Evolutionary conservation across 164 flowering plant species (phyloP).

Genomic region (Umbilicus rupestris): DNA sequence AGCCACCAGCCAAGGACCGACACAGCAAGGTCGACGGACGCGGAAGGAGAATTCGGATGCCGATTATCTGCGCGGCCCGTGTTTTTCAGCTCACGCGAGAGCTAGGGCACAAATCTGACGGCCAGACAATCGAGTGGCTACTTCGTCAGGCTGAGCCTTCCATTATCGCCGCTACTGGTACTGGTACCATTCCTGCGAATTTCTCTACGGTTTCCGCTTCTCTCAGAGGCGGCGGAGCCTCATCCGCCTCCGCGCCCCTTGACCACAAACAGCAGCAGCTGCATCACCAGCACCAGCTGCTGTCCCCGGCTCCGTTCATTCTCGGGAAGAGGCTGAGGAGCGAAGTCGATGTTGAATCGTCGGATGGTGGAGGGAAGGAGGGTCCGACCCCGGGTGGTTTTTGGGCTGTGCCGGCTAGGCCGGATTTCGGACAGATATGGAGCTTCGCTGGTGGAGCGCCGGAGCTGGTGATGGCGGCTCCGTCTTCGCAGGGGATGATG

Average conservation of each 20-base stretch:
- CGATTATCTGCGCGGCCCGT: constrained; percentile 80
- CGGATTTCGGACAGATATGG: constrained; percentile 79
- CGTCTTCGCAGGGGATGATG: constrained; percentile 28
- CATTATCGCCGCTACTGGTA: constrained; percentile 87
- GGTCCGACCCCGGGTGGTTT: constrained; percentile 33
- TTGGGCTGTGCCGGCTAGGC: constrained; percentile 77
- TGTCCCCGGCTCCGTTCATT: constrained; percentile 49
- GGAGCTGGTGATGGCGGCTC: constrained; percentile 20
- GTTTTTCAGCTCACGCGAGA: constrained; percentile 81
- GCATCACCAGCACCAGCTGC: constrained; percentile 17
- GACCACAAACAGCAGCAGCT: constrained; percentile 34
- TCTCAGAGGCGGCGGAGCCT: constrained; percentile 24
- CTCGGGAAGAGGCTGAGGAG: constrained; percentile 69
- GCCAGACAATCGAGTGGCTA: constrained; percentile 91
- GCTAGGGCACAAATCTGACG: constrained; percentile 85
- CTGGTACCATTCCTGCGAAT: constrained; percentile 75
- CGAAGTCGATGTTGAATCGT: constrained; percentile 29
- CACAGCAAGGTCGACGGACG: constrained; percentile 92
- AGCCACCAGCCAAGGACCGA: constrained; percentile 79
- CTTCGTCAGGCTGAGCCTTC: constrained; percentile 92
- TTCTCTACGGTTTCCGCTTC: constrained; percentile 65
- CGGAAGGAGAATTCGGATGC: constrained; percentile 82
- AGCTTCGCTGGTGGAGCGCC: constrained; percentile 58
- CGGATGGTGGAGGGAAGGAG: constrained; percentile 20
- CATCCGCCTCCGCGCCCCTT: constrained; percentile 17